Evolutionary conservation across 352 stramenopile genomes (phyloP).

Genomic region (Pythium oligandrum): DNA sequence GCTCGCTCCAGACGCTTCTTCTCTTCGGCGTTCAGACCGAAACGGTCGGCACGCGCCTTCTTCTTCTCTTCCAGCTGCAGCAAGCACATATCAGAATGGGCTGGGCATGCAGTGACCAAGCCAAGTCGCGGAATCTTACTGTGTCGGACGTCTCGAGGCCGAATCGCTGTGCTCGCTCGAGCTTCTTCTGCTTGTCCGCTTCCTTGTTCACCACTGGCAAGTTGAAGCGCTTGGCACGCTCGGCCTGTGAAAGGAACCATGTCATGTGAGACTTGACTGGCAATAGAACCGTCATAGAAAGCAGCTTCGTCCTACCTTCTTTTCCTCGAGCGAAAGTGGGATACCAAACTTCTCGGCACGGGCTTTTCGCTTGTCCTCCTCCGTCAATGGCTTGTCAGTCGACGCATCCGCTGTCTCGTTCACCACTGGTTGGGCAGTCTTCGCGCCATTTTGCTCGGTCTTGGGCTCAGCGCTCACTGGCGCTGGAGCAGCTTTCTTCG

Average conservation of each 20-base stretch:
- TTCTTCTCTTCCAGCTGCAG: slow-evolving; percentile 80
- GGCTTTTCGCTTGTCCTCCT: slow-evolving; percentile 74
- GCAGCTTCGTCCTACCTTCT: slow-evolving; percentile 42
- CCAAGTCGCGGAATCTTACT: slow-evolving; percentile 22
- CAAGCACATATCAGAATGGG: slow-evolving; percentile 1
- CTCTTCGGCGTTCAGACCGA: slow-evolving; percentile 76
- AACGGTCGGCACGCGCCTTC: slow-evolving; percentile 67
- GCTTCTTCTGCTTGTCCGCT: slow-evolving; percentile 61
- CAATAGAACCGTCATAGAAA: background rate
- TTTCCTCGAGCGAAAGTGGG: slow-evolving; percentile 62
- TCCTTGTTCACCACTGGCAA: slow-evolving; percentile 28
- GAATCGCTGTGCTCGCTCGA: slow-evolving; percentile 74
- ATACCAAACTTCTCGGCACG: slow-evolving; percentile 81
- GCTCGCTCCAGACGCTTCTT: slow-evolving; percentile 78
- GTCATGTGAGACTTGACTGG: background rate
- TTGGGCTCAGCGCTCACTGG: slow-evolving; percentile 11
- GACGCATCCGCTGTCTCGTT: slow-evolving; percentile 4
- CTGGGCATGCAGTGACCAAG: background rate
- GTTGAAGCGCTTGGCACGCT: slow-evolving; percentile 80
- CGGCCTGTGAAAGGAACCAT: slow-evolving; percentile 25
- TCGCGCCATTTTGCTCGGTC: slow-evolving; percentile 5
- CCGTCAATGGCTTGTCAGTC: slow-evolving; percentile 32
- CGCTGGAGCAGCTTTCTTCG: slow-evolving; percentile 10
- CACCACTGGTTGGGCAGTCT: slow-evolving; percentile 9
- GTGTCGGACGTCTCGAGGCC: slow-evolving; percentile 72